phyloP scores from a whole-genome alignment of 352 stramenopile genomes.

The Aphanomyces euteiches region DNA sequence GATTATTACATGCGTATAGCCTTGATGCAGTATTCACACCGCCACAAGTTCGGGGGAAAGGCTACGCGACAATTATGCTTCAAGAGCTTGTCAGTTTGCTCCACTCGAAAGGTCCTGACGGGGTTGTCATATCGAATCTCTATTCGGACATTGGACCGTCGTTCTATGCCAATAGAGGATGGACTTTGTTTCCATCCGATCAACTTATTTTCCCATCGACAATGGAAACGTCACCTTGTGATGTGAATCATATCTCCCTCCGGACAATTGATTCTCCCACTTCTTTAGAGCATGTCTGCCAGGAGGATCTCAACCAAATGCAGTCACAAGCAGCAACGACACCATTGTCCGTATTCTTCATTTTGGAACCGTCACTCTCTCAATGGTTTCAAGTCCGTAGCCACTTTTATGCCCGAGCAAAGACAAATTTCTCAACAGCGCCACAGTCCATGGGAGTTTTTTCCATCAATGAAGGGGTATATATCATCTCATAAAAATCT shows the following conservation, averaged over 20 bases:
- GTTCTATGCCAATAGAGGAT: conserved; percentile 13
- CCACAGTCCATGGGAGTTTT: background rate
- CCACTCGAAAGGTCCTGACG: background rate
- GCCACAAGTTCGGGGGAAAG: background rate
- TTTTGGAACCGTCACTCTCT: background rate
- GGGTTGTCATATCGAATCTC: conserved; percentile 11
- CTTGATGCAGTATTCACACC: conserved; percentile 14
- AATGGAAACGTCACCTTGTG: background rate
- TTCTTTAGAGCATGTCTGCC: background rate
- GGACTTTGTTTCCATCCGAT: background rate
- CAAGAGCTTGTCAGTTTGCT: background rate
- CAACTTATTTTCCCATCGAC: conserved; percentile 6
- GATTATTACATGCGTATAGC: background rate
- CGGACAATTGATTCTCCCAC: background rate
- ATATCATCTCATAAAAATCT: background rate
- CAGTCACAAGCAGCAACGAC: background rate
- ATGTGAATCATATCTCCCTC: background rate
- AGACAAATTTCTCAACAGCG: background rate
- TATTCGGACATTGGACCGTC: conserved; percentile 22
- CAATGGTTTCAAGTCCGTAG: conserved; percentile 8
- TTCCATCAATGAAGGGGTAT: background rate
- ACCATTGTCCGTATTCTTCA: background rate
- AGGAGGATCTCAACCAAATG: background rate
- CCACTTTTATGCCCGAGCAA: conserved; percentile 5
- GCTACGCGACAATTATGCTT: conserved; percentile 22